Base-by-base conservation (phyloP, 805 yeast genomes). In the Metschnikowia baotianmanensis region DNA sequence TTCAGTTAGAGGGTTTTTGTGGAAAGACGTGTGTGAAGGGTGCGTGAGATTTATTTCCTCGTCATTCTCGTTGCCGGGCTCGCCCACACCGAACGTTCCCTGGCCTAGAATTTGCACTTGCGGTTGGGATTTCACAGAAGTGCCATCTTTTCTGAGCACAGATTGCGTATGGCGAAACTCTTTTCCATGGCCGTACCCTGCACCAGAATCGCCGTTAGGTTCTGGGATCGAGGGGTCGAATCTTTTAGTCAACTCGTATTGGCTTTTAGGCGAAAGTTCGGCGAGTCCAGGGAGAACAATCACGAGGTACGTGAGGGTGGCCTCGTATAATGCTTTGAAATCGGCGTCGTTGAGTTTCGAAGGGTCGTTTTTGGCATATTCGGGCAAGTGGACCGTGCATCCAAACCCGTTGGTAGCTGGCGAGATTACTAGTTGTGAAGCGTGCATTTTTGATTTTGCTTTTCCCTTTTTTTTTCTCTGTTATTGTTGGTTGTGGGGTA, bases 41-140 rank as follows among this genome's bases (percentile, higher is more conserved):
- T 88, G 96, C 30, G 86, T 85, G 47, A 87, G 75, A 15, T 60
- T 60, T 44, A 83, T 74, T 18, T 72, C 69, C 33, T 76, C 80
- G 12, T 86, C 89, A 40, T 72, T 78, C 45, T 78, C 81, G 45
- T 78, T 74, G 42, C 83, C 86, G 3, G 65, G 62, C 44, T 69
- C 74, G 27, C 51, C 64, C 23, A 79, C 78, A 37, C 67, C 76
- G 67, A 82, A 83, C 2, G 62, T 57, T 11, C 95, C 95, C 56
- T 88, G 90, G 30, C 96, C 96, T 40, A 88, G 77, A 57, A 87
- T 85, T 67, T 87, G 95, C 16, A 88, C 96, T 61, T 88, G 96
- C 2, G 96, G 96, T 58, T 86, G 89, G 37, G 71, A 62, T 32
- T 91, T 90, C 33, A 87, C 86, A 6, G 89, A 75, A 43, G 76